Evolutionary conservation across 2,329 filamentous ascomycete genomes (phyloP), one percentile per base, ranked within the genome.

Genomic region (Aschersonia sp.): DNA sequence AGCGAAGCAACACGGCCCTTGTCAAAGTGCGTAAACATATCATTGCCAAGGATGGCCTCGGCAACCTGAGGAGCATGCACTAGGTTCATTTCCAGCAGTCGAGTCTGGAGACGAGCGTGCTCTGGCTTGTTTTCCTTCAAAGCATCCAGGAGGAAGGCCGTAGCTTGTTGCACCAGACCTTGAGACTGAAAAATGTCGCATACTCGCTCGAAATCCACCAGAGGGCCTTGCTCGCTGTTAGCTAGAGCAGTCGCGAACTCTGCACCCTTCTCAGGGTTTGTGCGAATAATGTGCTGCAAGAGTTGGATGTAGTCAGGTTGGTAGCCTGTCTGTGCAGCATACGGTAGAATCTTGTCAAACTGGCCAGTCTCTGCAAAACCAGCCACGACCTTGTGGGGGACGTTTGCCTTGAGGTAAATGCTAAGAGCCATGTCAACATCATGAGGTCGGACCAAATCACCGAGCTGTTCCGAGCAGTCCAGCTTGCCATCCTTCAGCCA

Each of bases 11-110:
- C 86, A 53, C 88, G 84, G 43, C 81, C 69, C 71, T 87, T 94
- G 68, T 98, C 92, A 60, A 95, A 98, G 68, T 98, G 81, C 0
- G 88, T 88, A 68, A 98, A 97, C 85, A 98, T 96, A 58, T 97
- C 87, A 59, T 98, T 98, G 55, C 90, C 87, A 41, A 98, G 78
- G 56, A 98, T 98, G 35, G 92, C 92, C 65, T 98, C 94, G 4
- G 94, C 92, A 47, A 98, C 94, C 65, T 97, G 92, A 46, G 92
- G 92, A 1, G 92, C 94, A 56, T 95, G 94, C 67, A 94, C 76
- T 53, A 98, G 69, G 66, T 98, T 98, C 89, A 98, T 97, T 73
- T 98, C 94, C 48, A 98, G 72, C 4, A 98, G 76, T 51, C 92
- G 84, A 29, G 94, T 98, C 68, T 98, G 92, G 40, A 98, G 75